Evolutionary conservation across 192 early-diverging fungal genomes (phyloP).

Genomic region (Mortierella hygrophila): DNA sequence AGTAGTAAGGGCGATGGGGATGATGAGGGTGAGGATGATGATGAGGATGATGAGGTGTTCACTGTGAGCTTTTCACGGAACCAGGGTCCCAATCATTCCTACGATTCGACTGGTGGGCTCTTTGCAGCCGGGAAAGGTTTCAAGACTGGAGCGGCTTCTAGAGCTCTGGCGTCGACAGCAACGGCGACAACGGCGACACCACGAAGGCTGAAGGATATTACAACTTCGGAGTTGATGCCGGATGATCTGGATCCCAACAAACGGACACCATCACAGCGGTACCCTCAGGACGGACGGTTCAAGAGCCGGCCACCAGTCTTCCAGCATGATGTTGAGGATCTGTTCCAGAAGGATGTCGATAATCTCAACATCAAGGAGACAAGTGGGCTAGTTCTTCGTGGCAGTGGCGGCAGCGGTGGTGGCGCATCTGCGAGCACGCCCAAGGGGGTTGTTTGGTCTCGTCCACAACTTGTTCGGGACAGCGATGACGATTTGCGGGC

Average conservation of each 20-base stretch:
- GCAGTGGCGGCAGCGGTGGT: background rate
- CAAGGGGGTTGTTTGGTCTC: background rate
- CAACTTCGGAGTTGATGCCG: background rate
- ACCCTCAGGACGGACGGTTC: background rate
- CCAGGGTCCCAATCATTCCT: background rate
- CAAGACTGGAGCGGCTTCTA: background rate
- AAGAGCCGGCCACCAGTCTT: background rate
- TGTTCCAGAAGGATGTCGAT: slow-evolving; percentile 42
- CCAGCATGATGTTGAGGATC: slow-evolving; percentile 21
- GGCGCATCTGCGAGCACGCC: slow-evolving; percentile 2
- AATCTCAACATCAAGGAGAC: slow-evolving; percentile 31
- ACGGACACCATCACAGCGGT: background rate
- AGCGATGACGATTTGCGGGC: background rate
- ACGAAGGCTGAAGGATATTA: background rate
- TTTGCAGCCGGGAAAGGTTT: background rate
- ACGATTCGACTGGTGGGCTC: background rate
- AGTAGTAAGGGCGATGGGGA: slow-evolving; percentile 13
- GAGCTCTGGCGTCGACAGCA: background rate
- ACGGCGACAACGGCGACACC: background rate
- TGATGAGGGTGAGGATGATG: slow-evolving; percentile 25
- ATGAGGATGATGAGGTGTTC: background rate
- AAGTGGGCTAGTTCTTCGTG: background rate
- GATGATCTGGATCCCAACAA: slow-evolving; percentile 3
- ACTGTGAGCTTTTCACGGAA: background rate
- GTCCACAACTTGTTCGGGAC: background rate